Conservation (phyloP, 2,329 filamentous ascomycete species). For the Colletotrichum sp. region DNA sequence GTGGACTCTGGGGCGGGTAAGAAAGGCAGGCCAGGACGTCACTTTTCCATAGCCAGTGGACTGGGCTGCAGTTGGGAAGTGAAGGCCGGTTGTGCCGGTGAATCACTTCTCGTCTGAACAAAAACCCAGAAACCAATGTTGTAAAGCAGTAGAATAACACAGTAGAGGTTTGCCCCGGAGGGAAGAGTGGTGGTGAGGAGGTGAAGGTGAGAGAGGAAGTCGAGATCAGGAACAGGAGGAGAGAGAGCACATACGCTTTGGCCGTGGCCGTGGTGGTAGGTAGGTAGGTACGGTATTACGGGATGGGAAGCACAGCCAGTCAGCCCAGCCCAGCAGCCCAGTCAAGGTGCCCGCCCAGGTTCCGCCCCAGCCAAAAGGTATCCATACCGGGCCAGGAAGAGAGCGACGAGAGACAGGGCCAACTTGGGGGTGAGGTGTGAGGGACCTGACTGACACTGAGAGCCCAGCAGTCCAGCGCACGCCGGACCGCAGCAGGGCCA, state of each 20-base stretch:
- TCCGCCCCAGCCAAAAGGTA: neutral
- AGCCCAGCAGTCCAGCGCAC: constrained; percentile 2
- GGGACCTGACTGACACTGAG: neutral
- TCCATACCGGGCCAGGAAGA: neutral
- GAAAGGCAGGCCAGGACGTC: constrained; percentile 16
- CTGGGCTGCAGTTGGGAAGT: constrained; percentile 2
- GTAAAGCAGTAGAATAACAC: neutral
- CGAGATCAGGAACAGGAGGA: constrained; percentile 10
- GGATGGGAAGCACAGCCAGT: constrained; percentile 10
- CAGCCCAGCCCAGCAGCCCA: constrained; percentile 3
- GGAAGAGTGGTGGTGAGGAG: neutral
- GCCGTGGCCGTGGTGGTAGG: neutral
- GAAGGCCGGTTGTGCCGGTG: neutral
- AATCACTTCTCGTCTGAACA: neutral
- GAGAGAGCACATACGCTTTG: neutral
- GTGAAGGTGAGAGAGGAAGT: constrained; percentile 12
- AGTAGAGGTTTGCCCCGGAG: neutral
- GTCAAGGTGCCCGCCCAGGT: neutral
- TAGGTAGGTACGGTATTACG: neutral
- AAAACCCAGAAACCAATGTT: neutral
- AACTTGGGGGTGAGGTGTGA: neutral
- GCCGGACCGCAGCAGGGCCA: constrained; percentile 19
- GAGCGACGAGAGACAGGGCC: neutral
- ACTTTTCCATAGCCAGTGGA: constrained; percentile 14
- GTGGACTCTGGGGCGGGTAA: constrained; percentile 14